These are phyloP conservation scores for Phytophthora europaea DNA, from an alignment of 352 stramenopile genomes.

Conservation along the genomic window DNA sequence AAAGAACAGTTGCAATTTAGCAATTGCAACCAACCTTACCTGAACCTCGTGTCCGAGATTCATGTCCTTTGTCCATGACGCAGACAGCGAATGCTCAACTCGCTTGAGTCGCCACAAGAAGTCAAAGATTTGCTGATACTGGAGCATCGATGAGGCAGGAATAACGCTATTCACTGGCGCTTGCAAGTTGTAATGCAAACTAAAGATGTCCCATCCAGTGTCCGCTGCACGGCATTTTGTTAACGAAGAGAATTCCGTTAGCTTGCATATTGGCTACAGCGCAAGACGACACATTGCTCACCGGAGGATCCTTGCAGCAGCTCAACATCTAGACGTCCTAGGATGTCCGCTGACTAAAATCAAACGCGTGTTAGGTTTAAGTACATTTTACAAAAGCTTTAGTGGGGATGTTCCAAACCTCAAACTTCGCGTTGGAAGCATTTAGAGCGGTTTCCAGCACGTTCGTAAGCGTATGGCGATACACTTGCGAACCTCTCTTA, in stretches of 20 bases:
- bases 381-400: not conserved
- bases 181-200: slow-evolving; percentile 91
- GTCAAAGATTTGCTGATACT: slow-evolving; percentile 93
- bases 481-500: slow-evolving; percentile 93
- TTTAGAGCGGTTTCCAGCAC: slow-evolving; percentile 96
- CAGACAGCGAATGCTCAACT: slow-evolving; percentile 94
- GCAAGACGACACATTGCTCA: slow-evolving; percentile 10
- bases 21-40: slow-evolving; percentile 36
- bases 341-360: slow-evolving; percentile 85
- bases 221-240: slow-evolving; percentile 61
- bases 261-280: not conserved
- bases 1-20: slow-evolving; percentile 1
- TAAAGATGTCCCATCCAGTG: slow-evolving; percentile 96
- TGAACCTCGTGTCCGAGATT: slow-evolving; percentile 95
- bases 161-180: slow-evolving; percentile 92
- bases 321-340: slow-evolving; percentile 94
- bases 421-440: slow-evolving; percentile 96
- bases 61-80: slow-evolving; percentile 98
- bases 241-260: not conserved
- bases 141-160: slow-evolving; percentile 83
- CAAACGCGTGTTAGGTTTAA: not conserved
- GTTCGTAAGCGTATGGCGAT: slow-evolving; percentile 95
- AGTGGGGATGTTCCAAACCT: slow-evolving; percentile 60
- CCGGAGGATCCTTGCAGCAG: slow-evolving; percentile 85
- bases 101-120: slow-evolving; percentile 93